Conservation (phyloP, 2,329 filamentous ascomycete species). For the Exophiala xenobiotica region DNA sequence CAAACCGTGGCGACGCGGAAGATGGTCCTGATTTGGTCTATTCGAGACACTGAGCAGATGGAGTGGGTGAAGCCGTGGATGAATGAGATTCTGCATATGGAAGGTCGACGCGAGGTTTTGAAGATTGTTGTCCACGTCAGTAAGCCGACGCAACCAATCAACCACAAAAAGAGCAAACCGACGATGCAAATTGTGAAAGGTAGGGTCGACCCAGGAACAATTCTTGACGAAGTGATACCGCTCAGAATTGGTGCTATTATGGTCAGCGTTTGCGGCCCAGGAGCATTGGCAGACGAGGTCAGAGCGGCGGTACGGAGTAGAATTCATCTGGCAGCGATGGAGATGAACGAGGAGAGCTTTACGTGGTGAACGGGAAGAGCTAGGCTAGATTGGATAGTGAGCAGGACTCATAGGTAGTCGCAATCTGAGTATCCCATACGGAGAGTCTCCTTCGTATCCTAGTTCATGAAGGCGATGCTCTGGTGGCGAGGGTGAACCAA, state of each 20-base stretch:
- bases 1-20: conserved; percentile 58
- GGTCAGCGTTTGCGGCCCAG: conserved; percentile 63
- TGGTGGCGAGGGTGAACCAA: too few species aligned
- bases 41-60: conserved; percentile 60
- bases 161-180: conserved; percentile 57
- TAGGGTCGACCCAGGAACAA: conserved; percentile 54
- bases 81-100: conserved; percentile 62
- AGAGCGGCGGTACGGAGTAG: conserved; percentile 53
- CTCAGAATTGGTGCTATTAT: conserved; percentile 58
- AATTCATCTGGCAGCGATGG: conserved; percentile 53
- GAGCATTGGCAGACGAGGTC: conserved; percentile 63
- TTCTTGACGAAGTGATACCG: conserved; percentile 58
- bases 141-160: conserved; percentile 55
- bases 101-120: conserved; percentile 58
- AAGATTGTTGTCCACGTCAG: conserved; percentile 63
- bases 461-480: too few species aligned
- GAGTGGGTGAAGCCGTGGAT: conserved; percentile 66
- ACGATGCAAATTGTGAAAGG: conserved; percentile 63
- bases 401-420: too few species aligned
- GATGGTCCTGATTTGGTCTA: conserved; percentile 63
- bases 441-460: too few species aligned
- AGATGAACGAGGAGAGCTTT: conserved; percentile 66
- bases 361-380: conserved; percentile 52
- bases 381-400: too few species aligned
- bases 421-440: too few species aligned